Base-by-base conservation (phyloP, 495 filamentous ascomycete genomes). In the Penicillium ochrochloron region DNA sequence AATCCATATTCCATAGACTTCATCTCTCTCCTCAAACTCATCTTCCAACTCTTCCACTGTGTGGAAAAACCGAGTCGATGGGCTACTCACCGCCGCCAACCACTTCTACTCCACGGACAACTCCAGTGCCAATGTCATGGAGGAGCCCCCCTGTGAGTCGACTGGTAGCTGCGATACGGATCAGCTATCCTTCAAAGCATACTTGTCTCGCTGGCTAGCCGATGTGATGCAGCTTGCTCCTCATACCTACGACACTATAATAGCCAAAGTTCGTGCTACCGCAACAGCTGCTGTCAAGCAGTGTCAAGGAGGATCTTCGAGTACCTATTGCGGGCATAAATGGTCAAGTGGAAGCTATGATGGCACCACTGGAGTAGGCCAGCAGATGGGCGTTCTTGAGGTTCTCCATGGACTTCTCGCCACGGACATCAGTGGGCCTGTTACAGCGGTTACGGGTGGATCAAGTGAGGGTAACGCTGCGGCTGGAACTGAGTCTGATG, bases 141-240 rank as follows among this genome's bases (percentile, higher is more conserved):
- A 79, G 57, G 91, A 94, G 71, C 78, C 84, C 15, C 82, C 86
- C 34, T 89, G 87, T 63, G 87, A 89, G 62, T 73, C 78, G 0
- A 74, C 77, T 51, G 71, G 80, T 41, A 84, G 76, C 15, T 93
- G 91, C 76, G 86, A 90, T 64, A 85, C 86, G 34, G 92, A 95
- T 70, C 91, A 93, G 79, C 83, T 84, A 51, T 91, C 88, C 44
- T 96, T 94, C 86, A 96, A 95, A 76, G 91, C 90, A 37, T 96
- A 93, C 76, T 79, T 94, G 15, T 80, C 91, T 35, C 90, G 93
- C 29, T 96, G 92, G 90, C 83, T 96, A 75, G 86, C 87, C 19
- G 78, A 80, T 5, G 83, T 85, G 4, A 88, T 89, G 9, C 86
- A 91, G 66, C 71, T 94, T 46, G 91, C 88, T 0, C 92, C 93